phyloP scores from a whole-genome alignment of 805 yeast genomes.

The Sugiyamaella lignohabitans region DNA sequence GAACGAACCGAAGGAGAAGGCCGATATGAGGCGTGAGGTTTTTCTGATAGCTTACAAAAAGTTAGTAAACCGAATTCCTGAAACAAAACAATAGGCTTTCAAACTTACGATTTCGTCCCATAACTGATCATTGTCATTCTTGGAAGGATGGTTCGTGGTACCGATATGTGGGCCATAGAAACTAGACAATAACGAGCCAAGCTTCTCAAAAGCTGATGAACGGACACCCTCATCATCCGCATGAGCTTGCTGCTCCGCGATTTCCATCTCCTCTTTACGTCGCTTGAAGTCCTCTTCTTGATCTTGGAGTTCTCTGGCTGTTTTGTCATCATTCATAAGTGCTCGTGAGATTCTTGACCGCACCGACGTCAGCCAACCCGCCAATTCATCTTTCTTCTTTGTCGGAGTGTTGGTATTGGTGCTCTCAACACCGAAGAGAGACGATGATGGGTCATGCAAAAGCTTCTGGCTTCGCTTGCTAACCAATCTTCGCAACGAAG shows the following conservation, averaged over 20 bases:
- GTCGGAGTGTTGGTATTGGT: background rate
- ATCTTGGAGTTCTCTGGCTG: slow-evolving; percentile 7
- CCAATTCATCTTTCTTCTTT: slow-evolving; percentile 4
- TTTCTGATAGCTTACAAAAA: no score
- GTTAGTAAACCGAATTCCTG: no score
- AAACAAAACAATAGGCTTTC: background rate
- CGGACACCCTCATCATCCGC: slow-evolving; percentile 3
- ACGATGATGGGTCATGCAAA: no score
- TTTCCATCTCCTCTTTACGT: slow-evolving; percentile 14
- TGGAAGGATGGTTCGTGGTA: background rate
- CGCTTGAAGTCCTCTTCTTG: slow-evolving; percentile 11
- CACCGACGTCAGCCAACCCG: slow-evolving; percentile 7
- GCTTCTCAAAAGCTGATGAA: slow-evolving; percentile 12
- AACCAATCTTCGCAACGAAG: no score
- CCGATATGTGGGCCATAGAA: background rate
- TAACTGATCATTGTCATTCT: background rate
- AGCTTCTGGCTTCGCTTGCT: no score
- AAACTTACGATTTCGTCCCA: background rate
- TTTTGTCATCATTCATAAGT: slow-evolving; percentile 10
- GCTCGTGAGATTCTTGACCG: slow-evolving; percentile 2
- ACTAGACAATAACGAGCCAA: slow-evolving; percentile 3
- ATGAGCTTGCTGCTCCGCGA: slow-evolving; percentile 8
- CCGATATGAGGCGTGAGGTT: no score
- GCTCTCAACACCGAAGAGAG: no score
- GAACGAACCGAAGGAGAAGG: no score